Evolutionary conservation across 1,284 basidiomycete genomes (phyloP).

Genomic region (Sporisorium sorghi): DNA sequence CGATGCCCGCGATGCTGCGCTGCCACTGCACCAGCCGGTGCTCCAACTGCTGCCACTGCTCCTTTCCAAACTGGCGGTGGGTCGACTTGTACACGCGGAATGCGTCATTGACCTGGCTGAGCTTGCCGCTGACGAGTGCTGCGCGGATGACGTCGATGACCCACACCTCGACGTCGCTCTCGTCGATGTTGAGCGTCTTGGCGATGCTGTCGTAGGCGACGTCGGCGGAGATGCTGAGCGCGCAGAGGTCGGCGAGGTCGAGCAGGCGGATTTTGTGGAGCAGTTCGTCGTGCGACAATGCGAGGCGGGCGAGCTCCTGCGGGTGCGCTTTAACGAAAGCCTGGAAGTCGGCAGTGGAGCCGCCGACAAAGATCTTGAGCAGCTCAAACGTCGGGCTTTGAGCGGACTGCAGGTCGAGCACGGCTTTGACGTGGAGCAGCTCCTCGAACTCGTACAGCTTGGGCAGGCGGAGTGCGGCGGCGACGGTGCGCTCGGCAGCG

Average conservation of each 20-base stretch:
- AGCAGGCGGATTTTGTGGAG: slow-evolving; percentile 65
- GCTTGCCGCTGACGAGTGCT: slow-evolving; percentile 65
- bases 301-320: slow-evolving; percentile 38
- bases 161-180: slow-evolving; percentile 66
- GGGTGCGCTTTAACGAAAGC: slow-evolving; percentile 41
- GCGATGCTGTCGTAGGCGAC: slow-evolving; percentile 63
- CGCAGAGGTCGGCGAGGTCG: slow-evolving; percentile 65
- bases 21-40: slow-evolving; percentile 62
- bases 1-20: slow-evolving; percentile 54
- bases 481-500: slow-evolving; percentile 58
- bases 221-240: slow-evolving; percentile 57
- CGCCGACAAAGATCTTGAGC: slow-evolving; percentile 64
- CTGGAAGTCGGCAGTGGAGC: slow-evolving; percentile 48
- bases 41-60: slow-evolving; percentile 66
- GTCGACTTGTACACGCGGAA: slow-evolving; percentile 66
- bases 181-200: slow-evolving; percentile 38
- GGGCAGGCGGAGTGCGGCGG: slow-evolving; percentile 60
- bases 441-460: slow-evolving; percentile 67
- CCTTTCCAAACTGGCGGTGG: slow-evolving; percentile 61
- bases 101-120: slow-evolving; percentile 63
- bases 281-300: slow-evolving; percentile 45
- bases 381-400: slow-evolving; percentile 50
- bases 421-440: slow-evolving; percentile 55
- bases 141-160: slow-evolving; percentile 69
- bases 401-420: slow-evolving; percentile 49